phyloP scores from a whole-genome alignment of 148 eudicot genomes.

The Talinum fruticosum region DNA sequence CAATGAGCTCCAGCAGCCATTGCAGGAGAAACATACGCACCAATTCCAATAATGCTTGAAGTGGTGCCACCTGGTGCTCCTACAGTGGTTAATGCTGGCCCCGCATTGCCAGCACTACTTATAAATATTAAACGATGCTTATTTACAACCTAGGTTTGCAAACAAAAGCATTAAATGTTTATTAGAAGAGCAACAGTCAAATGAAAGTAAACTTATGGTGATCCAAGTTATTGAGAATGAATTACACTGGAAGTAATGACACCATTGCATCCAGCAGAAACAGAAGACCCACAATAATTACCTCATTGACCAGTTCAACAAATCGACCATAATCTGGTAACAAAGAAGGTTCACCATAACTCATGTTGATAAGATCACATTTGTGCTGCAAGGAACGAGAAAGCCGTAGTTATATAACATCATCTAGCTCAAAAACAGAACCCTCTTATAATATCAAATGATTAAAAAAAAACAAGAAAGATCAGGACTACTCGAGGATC shows the following conservation, averaged over 20 bases:
- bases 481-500: background rate
- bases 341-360: conserved; percentile 89
- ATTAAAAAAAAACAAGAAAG: background rate
- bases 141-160: conserved; percentile 63
- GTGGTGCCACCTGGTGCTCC: conserved; percentile 99
- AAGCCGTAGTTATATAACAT: background rate
- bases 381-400: conserved; percentile 65
- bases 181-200: conserved; percentile 6
- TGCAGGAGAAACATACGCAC: conserved; percentile 98
- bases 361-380: conserved; percentile 98
- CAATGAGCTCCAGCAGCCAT: conserved; percentile 98
- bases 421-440: background rate
- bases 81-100: conserved; percentile 93
- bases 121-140: conserved; percentile 80
- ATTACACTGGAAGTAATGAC: background rate
- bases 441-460: conserved; percentile 1
- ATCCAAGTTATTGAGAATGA: conserved; percentile 1
- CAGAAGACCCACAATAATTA: conserved; percentile 17
- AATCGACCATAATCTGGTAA: conserved; percentile 98
- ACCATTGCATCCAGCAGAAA: background rate
- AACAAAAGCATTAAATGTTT: conserved; percentile 3
- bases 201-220: background rate
- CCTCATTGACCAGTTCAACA: conserved; percentile 96
- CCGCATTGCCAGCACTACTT: conserved; percentile 97
- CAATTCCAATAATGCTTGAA: conserved; percentile 94